phyloP scores from a whole-genome alignment of 345 rosid species.

The Erysimum cheiranthoides region DNA sequence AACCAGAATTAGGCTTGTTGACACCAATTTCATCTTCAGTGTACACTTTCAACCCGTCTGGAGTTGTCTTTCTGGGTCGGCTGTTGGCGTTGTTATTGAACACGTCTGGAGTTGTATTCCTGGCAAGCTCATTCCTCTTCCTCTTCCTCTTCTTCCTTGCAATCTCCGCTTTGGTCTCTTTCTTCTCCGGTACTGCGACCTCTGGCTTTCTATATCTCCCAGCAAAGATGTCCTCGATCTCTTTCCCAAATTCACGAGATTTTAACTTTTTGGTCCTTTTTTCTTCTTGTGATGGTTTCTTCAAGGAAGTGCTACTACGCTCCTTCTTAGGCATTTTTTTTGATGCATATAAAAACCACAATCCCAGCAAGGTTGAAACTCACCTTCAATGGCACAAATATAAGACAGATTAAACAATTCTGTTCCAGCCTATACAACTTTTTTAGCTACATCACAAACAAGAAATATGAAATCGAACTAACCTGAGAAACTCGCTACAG shows the following conservation, averaged over 20 bases:
- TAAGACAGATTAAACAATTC: not conserved
- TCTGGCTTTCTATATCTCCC: slow-evolving; percentile 52
- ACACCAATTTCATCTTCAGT: slow-evolving; percentile 79
- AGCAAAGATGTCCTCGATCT: slow-evolving; percentile 58
- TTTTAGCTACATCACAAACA: not conserved
- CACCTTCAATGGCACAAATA: slow-evolving; percentile 23
- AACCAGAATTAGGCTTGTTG: slow-evolving; percentile 58
- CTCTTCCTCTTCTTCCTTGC: slow-evolving; percentile 48
- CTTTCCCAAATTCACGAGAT: slow-evolving; percentile 40
- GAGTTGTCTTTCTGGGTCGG: slow-evolving; percentile 54
- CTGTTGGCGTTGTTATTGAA: slow-evolving; percentile 22
- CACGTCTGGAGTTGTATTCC: no score
- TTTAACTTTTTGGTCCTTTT: not conserved
- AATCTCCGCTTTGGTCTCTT: slow-evolving; percentile 40
- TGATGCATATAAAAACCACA: not conserved
- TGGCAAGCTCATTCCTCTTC: slow-evolving; percentile 27
- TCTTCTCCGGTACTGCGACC: not conserved
- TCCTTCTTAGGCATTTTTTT: slow-evolving; percentile 46
- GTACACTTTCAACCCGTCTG: slow-evolving; percentile 62
- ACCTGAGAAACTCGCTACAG: not conserved
- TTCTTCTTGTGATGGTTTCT: slow-evolving; percentile 21
- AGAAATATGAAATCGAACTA: not conserved
- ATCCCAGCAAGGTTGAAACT: not conserved
- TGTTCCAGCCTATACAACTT: not conserved
- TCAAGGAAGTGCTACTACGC: slow-evolving; percentile 29